Percentiles rank a stretch among this genome's conserved stretches.
Conservation (phyloP, 2,329 filamentous ascomycete genomes). For the Coniochaeta hoffmannii region DNA sequence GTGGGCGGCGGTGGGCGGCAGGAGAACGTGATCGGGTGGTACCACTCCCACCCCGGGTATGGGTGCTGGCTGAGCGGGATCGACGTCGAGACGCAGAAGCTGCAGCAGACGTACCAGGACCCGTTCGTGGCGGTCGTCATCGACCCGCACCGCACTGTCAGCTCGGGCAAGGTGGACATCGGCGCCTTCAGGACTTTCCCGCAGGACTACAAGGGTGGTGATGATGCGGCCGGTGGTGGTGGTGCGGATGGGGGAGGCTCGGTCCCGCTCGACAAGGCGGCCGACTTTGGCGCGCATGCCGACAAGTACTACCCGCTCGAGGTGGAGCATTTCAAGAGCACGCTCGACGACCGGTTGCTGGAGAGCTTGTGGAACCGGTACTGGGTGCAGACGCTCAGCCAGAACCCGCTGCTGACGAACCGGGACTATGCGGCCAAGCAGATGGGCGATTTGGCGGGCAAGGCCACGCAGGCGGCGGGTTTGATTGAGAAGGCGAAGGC, state of each 20-base stretch:
- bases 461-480: conserved; percentile 60
- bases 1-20: conserved; percentile 40
- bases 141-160: conserved; percentile 92
- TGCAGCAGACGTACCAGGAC: conserved; percentile 79
- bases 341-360: conserved; percentile 77
- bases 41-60: conserved; percentile 95
- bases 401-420: conserved; percentile 84
- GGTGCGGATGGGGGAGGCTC: conserved; percentile 45
- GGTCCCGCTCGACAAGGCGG: conserved; percentile 87
- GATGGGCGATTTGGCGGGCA: conserved; percentile 78
- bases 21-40: conserved; percentile 97
- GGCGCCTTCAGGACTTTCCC: conserved; percentile 93
- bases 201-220: conserved; percentile 51
- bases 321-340: conserved; percentile 90
- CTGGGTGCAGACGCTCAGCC: conserved; percentile 92
- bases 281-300: conserved; percentile 91
- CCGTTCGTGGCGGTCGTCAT: conserved; percentile 95
- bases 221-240: conserved; percentile 44
- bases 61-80: conserved; percentile 97
- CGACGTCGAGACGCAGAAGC: conserved; percentile 80
- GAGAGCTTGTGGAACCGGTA: conserved; percentile 98
- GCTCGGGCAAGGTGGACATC: conserved; percentile 91
- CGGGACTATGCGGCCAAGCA: conserved; percentile 90
- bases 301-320: conserved; percentile 87
- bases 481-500: conserved; percentile 22